Base-by-base conservation (phyloP, 202 grass and related monocot genomes). In the Schoenoplectus triqueter region DNA sequence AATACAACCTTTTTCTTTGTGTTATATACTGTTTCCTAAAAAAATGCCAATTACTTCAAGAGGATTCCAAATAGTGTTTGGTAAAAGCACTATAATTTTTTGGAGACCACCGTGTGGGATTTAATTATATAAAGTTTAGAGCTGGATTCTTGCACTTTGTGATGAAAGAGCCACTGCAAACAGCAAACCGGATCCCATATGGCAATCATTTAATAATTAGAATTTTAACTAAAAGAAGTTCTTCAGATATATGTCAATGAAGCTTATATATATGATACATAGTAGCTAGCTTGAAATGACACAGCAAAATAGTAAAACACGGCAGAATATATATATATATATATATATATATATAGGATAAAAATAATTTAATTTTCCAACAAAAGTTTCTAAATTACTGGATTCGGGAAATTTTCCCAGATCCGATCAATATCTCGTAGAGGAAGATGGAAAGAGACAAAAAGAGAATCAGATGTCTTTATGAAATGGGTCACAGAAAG, bases 381-480 rank as follows among this genome's bases (percentile, higher is more conserved):
- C 41, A 68, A 68, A 15, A 39, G 5, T 6, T 39, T 39, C 2
- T 6, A 6, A 2, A 78, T 31, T 31, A 31, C 31, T 78, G 74
- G 54, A 78, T 60, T 61, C 11, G 9, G 55, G 2, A 22, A 78
- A 57, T n/a, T 31, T 59, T 31, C 73, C 0, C 14, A 9, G 21
- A 57, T 77, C 73, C 31, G 0, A 75, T 56, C 19, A 76, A 50
- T 57, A 77, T 77, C 73, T 77, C 73, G 59, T 42, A 42, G 73
- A 78, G 73, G 11, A 31, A 62, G 55, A 79, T 79, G 6, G 75
- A 79, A 79, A 79, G 39, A 61, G 75, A 79, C 54, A 79, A 62
- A 57, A 78, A 18, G 54, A 4, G 55, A 79, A 79, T 79, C 75
- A 79, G 75, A 41, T 79, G 52, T 79, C 75, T 79, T 79, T 79